These are phyloP conservation scores for Bipolaris cookei DNA, from an alignment of 2,329 filamentous ascomycete species.

Conservation along the genomic window DNA sequence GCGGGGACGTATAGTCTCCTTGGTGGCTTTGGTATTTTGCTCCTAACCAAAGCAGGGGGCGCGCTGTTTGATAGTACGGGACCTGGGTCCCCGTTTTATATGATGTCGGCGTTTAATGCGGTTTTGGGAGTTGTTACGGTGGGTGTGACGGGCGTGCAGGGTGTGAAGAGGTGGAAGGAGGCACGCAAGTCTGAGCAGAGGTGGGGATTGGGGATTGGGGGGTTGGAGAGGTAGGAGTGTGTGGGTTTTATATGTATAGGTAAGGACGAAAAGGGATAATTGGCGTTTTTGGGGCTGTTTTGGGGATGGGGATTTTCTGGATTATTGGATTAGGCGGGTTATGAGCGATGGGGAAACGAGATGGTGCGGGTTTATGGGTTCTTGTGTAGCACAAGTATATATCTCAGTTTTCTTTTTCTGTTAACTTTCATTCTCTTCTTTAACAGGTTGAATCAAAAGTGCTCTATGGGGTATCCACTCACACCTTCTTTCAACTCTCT, in stretches of 20 bases:
- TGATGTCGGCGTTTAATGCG: conserved; percentile 90
- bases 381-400: no score
- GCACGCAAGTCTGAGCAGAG: neutral
- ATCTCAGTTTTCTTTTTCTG: no score
- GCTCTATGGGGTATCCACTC: no score
- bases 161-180: conserved; percentile 12
- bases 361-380: no score
- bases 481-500: no score
- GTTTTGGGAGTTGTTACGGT: conserved; percentile 64
- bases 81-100: conserved; percentile 83
- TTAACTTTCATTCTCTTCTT: no score
- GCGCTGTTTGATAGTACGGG: conserved; percentile 79
- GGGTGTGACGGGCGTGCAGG: conserved; percentile 25
- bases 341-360: no score
- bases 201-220: neutral
- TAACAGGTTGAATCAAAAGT: no score
- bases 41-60: conserved; percentile 91
- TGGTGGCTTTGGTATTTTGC: conserved; percentile 85
- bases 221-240: neutral
- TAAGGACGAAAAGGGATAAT: neutral
- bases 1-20: conserved; percentile 92
- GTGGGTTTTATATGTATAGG: no score
- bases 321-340: no score
- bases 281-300: no score
- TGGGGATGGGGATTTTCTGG: no score